phyloP scores from a whole-genome alignment of 1,284 basidiomycete species.

The Wallemia mellicola region DNA sequence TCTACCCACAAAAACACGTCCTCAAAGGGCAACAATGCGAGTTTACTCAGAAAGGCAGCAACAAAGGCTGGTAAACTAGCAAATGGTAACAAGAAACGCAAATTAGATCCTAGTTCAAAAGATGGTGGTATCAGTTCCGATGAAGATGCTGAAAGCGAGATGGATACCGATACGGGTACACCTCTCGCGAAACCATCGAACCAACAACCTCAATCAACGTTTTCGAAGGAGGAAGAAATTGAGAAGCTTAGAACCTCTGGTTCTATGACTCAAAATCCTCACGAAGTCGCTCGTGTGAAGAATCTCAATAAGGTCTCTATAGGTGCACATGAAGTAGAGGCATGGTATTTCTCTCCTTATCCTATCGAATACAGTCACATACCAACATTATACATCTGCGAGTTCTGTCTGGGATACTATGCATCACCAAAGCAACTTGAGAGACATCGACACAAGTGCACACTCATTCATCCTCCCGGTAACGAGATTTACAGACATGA shows the following conservation, averaged over 20 bases:
- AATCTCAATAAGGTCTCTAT: conserved; percentile 93
- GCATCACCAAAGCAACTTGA: conserved; percentile 59
- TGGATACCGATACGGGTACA: conserved; percentile 19
- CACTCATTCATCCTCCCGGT: conserved; percentile 76
- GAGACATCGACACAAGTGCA: conserved; percentile 75
- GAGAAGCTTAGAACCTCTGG: conserved; percentile 92
- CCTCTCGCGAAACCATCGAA: conserved; percentile 25
- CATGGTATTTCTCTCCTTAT: conserved; percentile 99
- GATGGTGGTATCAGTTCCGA: background rate
- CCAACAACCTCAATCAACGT: conserved; percentile 23
- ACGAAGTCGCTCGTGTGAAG: conserved; percentile 90
- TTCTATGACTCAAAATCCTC: conserved; percentile 95
- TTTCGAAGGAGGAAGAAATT: conserved; percentile 85
- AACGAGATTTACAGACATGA: conserved; percentile 97
- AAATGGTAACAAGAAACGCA: conserved; percentile 8
- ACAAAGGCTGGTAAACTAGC: conserved; percentile 25
- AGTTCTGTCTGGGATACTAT: conserved; percentile 82
- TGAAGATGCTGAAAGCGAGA: conserved; percentile 8
- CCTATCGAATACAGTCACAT: conserved; percentile 92
- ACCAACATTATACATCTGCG: conserved; percentile 85
- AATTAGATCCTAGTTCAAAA: conserved; percentile 4
- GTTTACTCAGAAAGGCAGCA: conserved; percentile 40
- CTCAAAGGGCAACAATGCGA: conserved; percentile 10
- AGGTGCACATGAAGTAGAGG: conserved; percentile 80
- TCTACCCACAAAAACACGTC: conserved; percentile 10